phyloP scores from a whole-genome alignment of 345 rosid species.

The Cardamine occulta region DNA sequence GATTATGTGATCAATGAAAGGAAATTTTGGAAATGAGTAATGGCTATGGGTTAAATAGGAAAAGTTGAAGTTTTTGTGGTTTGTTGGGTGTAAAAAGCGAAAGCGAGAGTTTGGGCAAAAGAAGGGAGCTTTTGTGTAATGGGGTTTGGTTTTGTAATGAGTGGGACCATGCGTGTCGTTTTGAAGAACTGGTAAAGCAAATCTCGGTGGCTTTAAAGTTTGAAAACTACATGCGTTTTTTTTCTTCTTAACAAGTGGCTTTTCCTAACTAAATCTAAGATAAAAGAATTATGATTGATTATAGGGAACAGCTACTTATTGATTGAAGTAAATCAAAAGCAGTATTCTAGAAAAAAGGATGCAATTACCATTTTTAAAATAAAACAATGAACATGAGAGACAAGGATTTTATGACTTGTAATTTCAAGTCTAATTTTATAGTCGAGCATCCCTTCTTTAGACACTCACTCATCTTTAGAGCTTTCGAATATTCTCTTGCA shows the following conservation, averaged over 20 bases:
- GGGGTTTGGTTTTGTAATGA: slow-evolving; percentile 43
- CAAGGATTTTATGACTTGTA: neutral
- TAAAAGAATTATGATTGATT: slow-evolving; percentile 19
- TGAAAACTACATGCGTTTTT: slow-evolving; percentile 45
- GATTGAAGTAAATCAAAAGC: neutral
- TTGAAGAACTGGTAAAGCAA: slow-evolving; percentile 52
- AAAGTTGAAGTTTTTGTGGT: slow-evolving; percentile 31
- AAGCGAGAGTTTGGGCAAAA: slow-evolving; percentile 43
- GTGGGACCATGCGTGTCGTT: slow-evolving; percentile 64
- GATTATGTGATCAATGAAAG: slow-evolving; percentile 39
- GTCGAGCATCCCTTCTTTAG: no score
- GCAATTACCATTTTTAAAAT: neutral
- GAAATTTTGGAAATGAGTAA: slow-evolving; percentile 38
- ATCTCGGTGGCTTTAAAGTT: slow-evolving; percentile 52
- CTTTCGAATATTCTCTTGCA: no score
- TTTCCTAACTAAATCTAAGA: slow-evolving; percentile 25
- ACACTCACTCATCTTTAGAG: no score
- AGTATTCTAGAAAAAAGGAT: neutral
- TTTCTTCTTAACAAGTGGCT: slow-evolving; percentile 25
- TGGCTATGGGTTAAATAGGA: slow-evolving; percentile 39
- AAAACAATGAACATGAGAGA: neutral
- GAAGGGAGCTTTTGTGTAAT: slow-evolving; percentile 39
- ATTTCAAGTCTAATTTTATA: neutral
- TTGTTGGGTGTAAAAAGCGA: slow-evolving; percentile 36
- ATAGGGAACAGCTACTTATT: neutral